Evolutionary conservation across 2,329 filamentous ascomycete genomes (phyloP), one percentile per base, ranked within the genome.

Genomic region (Nemania sp.): DNA sequence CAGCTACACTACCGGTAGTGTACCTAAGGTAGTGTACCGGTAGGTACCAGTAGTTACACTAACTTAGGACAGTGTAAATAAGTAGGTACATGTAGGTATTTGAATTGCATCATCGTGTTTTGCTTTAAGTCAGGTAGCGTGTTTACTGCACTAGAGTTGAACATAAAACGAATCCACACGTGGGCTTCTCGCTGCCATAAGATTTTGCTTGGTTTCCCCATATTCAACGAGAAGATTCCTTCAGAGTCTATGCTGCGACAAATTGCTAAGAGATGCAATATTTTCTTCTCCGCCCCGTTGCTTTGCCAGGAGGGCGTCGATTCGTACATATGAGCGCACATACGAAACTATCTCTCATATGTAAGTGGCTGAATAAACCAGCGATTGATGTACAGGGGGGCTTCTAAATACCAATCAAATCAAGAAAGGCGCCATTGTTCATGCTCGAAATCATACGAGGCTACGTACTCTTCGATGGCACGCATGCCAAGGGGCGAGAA

Each of bases 201-300:
- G n/a, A n/a, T n/a, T n/a, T n/a, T n/a, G n/a, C n/a, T n/a, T n/a
- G 32, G 20, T 48, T 50, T 15, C 40, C 40, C 54, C 43, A 43
- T 48, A 20, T 45, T 35, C 47, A 34, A 57, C 25, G 46, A 54
- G 45, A 49, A 62, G n/a, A 46, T 43, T 55, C 59, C 55, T 59
- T 46, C 55, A 55, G 50, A 40, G 20, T 59, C 35, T 34, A 13
- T n/a, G n/a, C n/a, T n/a, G n/a, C n/a, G n/a, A n/a, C n/a, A n/a
- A n/a, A n/a, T n/a, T n/a, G 47, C 40, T 45, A 39, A 25, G 46
- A 29, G 34, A 56, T 57, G 57, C 60, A 63, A 60, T 56, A 62
- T 59, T 53, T 20, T 59, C 56, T 53, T 53, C n/a, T n/a, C 7
- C 25, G 51, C 45, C 18, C 52, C 35, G 53, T 29, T 7, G 25